Percentiles rank a stretch among this genome's conserved stretches.
These are phyloP conservation scores for Hymenoscyphus salicellus DNA, from an alignment of 2,329 filamentous ascomycete genomes.

Conservation along the genomic window DNA sequence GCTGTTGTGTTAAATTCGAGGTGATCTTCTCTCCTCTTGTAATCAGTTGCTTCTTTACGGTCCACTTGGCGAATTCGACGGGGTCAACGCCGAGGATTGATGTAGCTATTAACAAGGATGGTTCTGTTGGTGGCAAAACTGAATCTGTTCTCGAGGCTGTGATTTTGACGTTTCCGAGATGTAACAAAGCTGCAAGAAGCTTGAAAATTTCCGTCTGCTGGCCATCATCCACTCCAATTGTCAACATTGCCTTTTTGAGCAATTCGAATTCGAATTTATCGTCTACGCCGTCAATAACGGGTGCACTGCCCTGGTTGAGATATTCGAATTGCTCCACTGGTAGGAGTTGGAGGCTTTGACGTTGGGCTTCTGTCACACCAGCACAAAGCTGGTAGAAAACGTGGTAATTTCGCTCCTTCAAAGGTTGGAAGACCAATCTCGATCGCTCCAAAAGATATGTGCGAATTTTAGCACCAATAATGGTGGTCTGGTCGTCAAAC, in stretches of 20 bases:
- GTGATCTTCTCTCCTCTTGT: slow-evolving; percentile 97
- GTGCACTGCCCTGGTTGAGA: slow-evolving; percentile 89
- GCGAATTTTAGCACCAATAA: slow-evolving; percentile 95
- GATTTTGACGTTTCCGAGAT: slow-evolving; percentile 96
- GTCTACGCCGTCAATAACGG: slow-evolving; percentile 89
- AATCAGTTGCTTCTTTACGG: slow-evolving; percentile 96
- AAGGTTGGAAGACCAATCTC: slow-evolving; percentile 90
- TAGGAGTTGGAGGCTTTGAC: slow-evolving; percentile 73
- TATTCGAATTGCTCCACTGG: slow-evolving; percentile 92
- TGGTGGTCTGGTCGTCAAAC: slow-evolving; percentile 93
- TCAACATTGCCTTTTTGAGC: slow-evolving; percentile 79
- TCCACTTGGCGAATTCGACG: slow-evolving; percentile 91
- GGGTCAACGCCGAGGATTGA: slow-evolving; percentile 83
- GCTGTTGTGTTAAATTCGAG: slow-evolving; percentile 89
- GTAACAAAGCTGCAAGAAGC: slow-evolving; percentile 82
- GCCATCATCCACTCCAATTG: slow-evolving; percentile 74
- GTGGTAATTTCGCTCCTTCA: slow-evolving; percentile 98
- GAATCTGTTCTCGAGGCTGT: slow-evolving; percentile 86
- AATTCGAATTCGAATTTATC: slow-evolving; percentile 92
- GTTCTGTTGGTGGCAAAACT: slow-evolving; percentile 74
- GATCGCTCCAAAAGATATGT: slow-evolving; percentile 95
- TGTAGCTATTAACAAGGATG: slow-evolving; percentile 77
- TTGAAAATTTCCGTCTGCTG: slow-evolving; percentile 86
- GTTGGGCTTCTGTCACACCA: slow-evolving; percentile 81
- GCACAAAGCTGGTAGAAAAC: slow-evolving; percentile 98